phyloP scores from a whole-genome alignment of 164 flowering plant genomes.

The Stephania japonica region DNA sequence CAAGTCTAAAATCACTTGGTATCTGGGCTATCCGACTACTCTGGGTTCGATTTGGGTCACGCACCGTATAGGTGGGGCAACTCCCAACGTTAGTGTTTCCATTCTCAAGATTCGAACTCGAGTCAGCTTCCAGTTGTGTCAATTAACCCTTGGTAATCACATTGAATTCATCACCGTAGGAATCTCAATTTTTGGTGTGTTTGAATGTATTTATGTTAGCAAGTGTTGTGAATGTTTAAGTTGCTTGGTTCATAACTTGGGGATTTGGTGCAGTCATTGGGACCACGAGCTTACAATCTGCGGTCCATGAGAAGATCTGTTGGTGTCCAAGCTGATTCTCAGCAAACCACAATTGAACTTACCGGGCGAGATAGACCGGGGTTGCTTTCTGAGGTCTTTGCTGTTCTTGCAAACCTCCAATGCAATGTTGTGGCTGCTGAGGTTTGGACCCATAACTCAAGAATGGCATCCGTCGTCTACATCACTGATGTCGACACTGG shows the following conservation, averaged over 20 bases:
- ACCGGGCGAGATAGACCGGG: slow-evolving; percentile 91
- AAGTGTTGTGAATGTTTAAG: neutral
- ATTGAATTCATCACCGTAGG: neutral
- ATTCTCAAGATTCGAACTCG: no score
- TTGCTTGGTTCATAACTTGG: slow-evolving; percentile 14
- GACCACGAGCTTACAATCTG: slow-evolving; percentile 45
- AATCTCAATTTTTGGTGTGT: neutral
- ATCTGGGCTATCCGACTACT: no score
- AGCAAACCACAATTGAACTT: slow-evolving; percentile 71
- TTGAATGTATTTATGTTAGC: neutral
- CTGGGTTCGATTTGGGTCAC: no score
- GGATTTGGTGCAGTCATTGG: slow-evolving; percentile 54
- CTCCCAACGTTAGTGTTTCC: no score
- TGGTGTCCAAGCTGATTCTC: slow-evolving; percentile 59
- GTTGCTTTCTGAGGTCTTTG: slow-evolving; percentile 82
- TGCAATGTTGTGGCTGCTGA: slow-evolving; percentile 90
- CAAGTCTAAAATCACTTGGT: no score
- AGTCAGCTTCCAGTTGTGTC: no score
- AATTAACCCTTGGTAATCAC: no score
- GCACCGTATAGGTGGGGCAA: no score
- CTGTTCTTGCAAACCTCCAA: slow-evolving; percentile 76
- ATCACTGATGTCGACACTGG: slow-evolving; percentile 67
- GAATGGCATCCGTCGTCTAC: slow-evolving; percentile 91
- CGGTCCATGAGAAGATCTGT: slow-evolving; percentile 63
- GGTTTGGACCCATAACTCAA: slow-evolving; percentile 94